Conservation (phyloP, 2,329 filamentous ascomycete species). For the Cryphonectria radicalis region DNA sequence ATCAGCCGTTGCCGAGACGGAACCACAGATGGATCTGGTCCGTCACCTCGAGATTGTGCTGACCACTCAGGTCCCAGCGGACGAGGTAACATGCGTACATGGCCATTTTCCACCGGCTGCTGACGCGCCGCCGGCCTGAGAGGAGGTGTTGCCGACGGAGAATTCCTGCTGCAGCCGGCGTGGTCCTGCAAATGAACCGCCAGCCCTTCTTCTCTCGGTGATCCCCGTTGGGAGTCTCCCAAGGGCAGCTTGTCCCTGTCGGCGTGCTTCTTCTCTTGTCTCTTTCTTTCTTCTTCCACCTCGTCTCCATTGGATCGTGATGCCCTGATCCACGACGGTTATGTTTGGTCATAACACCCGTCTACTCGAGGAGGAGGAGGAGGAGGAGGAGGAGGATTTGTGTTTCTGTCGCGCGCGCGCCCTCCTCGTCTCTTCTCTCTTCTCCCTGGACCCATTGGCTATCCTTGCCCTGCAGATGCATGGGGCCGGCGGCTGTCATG, state of each 20-base stretch:
- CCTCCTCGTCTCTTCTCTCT: background rate
- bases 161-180: constrained; percentile 20
- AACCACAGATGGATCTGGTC: background rate
- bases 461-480: background rate
- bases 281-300: background rate
- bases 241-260: background rate
- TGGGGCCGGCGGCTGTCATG: background rate
- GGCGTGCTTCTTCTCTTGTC: background rate
- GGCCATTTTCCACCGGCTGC: background rate
- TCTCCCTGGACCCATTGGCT: background rate
- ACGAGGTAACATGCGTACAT: background rate
- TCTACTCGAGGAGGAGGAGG: background rate
- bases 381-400: background rate
- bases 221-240: background rate
- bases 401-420: background rate
- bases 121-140: background rate
- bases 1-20: background rate
- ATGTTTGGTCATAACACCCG: background rate
- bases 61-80: background rate
- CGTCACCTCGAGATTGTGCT: background rate
- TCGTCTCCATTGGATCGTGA: background rate
- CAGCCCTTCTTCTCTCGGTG: background rate
- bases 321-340: background rate
- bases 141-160: constrained; percentile 8
- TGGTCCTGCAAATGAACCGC: constrained; percentile 19